Percentiles rank a stretch among this genome's conserved stretches.
phyloP scores from a whole-genome alignment of 1,139 yeast genomes.

The Zygoascus sp. region DNA sequence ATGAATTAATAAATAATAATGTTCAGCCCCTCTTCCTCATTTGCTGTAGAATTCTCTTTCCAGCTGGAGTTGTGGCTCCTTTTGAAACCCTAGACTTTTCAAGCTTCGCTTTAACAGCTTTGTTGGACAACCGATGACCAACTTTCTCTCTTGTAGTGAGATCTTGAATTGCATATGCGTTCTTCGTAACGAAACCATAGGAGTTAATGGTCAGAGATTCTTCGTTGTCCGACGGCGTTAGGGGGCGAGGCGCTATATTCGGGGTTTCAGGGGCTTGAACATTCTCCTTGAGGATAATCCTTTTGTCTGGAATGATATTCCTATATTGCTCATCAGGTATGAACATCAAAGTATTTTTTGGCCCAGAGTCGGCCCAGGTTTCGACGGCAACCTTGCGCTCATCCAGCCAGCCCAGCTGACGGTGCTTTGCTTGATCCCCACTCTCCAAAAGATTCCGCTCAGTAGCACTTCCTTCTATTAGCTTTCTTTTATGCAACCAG shows the following conservation, averaged over 20 bases:
- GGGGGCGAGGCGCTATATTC: too few relatives aligned
- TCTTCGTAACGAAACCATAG: not conserved
- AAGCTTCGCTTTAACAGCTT: not conserved
- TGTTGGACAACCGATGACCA: not conserved
- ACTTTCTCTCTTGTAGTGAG: not conserved
- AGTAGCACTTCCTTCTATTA: slow-evolving; percentile 17
- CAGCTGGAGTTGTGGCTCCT: not conserved
- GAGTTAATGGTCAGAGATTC: not conserved
- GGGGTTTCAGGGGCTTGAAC: not conserved
- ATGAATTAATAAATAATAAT: not conserved
- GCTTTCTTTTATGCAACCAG: slow-evolving; percentile 27
- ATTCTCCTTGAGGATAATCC: not conserved
- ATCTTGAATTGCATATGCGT: not conserved
- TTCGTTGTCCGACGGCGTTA: too few relatives aligned
- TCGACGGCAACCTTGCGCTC: not conserved
- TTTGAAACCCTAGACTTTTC: not conserved
- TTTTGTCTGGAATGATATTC: not conserved
- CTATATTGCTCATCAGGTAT: not conserved
- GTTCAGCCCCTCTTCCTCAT: not conserved
- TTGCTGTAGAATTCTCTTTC: not conserved
- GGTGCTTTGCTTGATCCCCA: slow-evolving; percentile 2
- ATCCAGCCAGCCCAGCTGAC: not conserved
- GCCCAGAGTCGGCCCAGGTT: not conserved
- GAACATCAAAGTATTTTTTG: not conserved
- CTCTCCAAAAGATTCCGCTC: slow-evolving; percentile 11